Evolutionary conservation across 202 grass and related monocot species (phyloP), one percentile per base, ranked within the genome.

Genomic region (Elaeis oleifera): DNA sequence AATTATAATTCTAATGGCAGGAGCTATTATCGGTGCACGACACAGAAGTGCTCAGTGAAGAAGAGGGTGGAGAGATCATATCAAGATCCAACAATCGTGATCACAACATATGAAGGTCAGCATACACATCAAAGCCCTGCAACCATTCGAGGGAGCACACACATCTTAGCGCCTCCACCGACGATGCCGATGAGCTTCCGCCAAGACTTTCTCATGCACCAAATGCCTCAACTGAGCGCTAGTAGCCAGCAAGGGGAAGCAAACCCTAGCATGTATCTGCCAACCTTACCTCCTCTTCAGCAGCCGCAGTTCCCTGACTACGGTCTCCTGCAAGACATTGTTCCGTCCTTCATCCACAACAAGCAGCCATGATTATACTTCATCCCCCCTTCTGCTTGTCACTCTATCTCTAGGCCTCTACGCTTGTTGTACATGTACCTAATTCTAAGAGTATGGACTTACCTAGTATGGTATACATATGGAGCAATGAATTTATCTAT

Each of bases 1-100:
- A 44, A 44, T 44, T 44, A 13, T 44, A 13, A 44, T 44, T 44
- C 36, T 44, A 13, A 44, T 44, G 36, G 36, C 66, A 99, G 94
- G 84, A 99, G 88, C 69, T 99, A 94, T 54, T 94, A 94, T 59
- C 79, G 94, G 48, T 99, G 94, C 83, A 99, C 94, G 28, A 84
- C 82, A 61, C 85, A 88, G 31, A 89, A 87, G 79, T 99, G 94
- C 63, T 72, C 80, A 6, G 94, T 99, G 78, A 99, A 99, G 82
- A 99, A 99, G 78, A 67, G 82, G 74, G 94, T 99, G 51, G 94
- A 97, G 82, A 68, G 94, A 54, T 92, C 81, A 25, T 79, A 84
- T 65, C 77, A 92, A 69, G 94, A 99, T 72, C 85, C 88, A 1
- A 79, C 94, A 17, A 78, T 84, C 53, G 94, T 99, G 76, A 84